Percentiles rank a stretch among this genome's conserved stretches.
phyloP scores from a whole-genome alignment of 768 basidiomycete genomes.

The Hypholoma fasciculare region DNA sequence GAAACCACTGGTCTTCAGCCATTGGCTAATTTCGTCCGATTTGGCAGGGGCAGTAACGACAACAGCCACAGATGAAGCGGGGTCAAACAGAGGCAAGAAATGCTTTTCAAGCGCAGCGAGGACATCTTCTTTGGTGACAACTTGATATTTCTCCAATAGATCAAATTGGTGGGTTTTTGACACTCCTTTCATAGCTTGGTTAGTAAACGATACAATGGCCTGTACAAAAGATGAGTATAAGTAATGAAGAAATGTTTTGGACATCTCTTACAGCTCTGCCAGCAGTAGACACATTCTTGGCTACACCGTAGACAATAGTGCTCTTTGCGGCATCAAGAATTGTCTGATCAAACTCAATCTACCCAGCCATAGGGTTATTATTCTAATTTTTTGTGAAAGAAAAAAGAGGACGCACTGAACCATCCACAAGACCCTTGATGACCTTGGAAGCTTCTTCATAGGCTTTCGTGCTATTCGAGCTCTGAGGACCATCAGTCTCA shows the following conservation, averaged over 20 bases:
- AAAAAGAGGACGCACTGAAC: conserved; percentile 54
- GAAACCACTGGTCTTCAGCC: conserved; percentile 70
- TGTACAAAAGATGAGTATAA: conserved; percentile 24
- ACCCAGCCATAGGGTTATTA: background rate
- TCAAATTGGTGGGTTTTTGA: conserved; percentile 71
- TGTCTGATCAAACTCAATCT: conserved; percentile 82
- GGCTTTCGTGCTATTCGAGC: conserved; percentile 76
- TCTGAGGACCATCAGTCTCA: conserved; percentile 41
- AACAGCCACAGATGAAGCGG: conserved; percentile 74
- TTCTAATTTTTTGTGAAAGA: background rate
- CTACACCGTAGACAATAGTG: conserved; percentile 82
- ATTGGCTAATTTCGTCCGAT: conserved; percentile 65
- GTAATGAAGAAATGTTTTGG: background rate
- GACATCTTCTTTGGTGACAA: conserved; percentile 80
- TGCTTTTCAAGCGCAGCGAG: conserved; percentile 65
- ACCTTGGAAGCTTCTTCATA: conserved; percentile 81
- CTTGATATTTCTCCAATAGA: conserved; percentile 77
- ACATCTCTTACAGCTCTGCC: conserved; percentile 72
- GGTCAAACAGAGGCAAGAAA: conserved; percentile 83
- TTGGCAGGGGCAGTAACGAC: conserved; percentile 86
- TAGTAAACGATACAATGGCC: conserved; percentile 83
- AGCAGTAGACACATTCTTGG: conserved; percentile 80
- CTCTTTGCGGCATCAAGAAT: conserved; percentile 91
- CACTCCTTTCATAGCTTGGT: conserved; percentile 89
- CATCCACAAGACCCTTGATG: conserved; percentile 77